A percentile compares a stretch with the other conserved stretches of the same genome.
Conservation (phyloP, 208 protist species). For the Wallacemonas rigidus region DNA sequence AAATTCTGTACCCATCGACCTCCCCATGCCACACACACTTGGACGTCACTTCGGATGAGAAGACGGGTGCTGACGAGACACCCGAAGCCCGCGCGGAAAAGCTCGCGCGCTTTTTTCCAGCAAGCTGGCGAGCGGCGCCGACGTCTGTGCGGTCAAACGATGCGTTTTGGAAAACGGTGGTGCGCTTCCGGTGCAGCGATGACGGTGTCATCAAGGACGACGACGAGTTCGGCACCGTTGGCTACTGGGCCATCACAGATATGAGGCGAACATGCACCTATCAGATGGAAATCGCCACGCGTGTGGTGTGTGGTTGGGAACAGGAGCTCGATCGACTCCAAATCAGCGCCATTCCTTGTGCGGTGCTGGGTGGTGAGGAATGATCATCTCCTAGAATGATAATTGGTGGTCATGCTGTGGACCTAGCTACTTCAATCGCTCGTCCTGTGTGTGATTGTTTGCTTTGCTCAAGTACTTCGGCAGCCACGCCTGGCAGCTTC, state of each 20-base stretch:
- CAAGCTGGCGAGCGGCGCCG: background rate
- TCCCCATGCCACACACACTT: conserved; percentile 24
- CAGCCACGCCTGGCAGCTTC: too few species aligned
- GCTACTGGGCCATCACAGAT: conserved; percentile 67
- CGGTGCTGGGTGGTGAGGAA: conserved; percentile 26
- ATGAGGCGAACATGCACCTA: conserved; percentile 65
- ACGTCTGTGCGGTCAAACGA: conserved; percentile 20
- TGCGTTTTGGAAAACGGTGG: conserved; percentile 65
- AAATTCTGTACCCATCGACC: conserved; percentile 66
- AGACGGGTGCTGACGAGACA: background rate
- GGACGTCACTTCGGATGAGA: background rate
- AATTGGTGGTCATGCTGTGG: too few species aligned
- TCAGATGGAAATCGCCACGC: conserved; percentile 55
- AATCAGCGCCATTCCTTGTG: conserved; percentile 81
- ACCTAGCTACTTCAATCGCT: too few species aligned
- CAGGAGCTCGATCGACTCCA: conserved; percentile 58
- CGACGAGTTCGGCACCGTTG: conserved; percentile 6
- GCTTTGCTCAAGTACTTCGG: too few species aligned
- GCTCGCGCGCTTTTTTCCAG: conserved; percentile 4
- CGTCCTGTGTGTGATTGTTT: too few species aligned
- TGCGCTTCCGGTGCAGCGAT: conserved; percentile 52
- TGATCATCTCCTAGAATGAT: too few species aligned
- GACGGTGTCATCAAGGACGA: background rate
- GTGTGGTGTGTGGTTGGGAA: conserved; percentile 78
- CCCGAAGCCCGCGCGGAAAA: background rate